phyloP scores from a whole-genome alignment of 192 early-diverging fungal genomes.

The Coemansia sp. region DNA sequence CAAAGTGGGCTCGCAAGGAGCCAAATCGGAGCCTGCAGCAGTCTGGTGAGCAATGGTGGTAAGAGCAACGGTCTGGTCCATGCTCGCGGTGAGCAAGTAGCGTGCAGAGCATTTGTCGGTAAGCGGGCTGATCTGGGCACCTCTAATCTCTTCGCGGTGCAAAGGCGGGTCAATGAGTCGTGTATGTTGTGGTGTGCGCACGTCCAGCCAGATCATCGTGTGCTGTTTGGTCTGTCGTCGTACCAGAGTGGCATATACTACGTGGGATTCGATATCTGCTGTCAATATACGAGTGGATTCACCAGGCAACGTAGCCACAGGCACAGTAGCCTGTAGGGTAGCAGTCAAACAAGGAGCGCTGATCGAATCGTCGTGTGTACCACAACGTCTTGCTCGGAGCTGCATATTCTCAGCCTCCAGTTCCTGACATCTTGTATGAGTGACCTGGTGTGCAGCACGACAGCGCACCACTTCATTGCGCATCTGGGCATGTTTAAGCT shows the following conservation, averaged over 20 bases:
- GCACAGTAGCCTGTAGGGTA: conserved; percentile 12
- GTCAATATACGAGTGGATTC: conserved; percentile 19
- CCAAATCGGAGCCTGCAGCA: not conserved
- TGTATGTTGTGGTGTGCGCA: too few species aligned
- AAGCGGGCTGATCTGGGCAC: conserved; percentile 30
- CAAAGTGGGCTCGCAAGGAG: conserved; percentile 6
- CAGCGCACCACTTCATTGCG: conserved; percentile 12
- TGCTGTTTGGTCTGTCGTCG: not conserved
- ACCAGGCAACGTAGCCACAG: not conserved
- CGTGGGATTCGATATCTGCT: conserved; percentile 13
- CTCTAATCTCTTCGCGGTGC: conserved; percentile 30
- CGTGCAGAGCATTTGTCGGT: conserved; percentile 2
- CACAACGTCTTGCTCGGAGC: too few species aligned
- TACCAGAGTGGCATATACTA: conserved; percentile 18
- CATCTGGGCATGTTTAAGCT: conserved; percentile 11
- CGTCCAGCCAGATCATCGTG: not conserved
- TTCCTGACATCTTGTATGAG: conserved; percentile 1
- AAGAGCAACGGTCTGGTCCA: conserved; percentile 28
- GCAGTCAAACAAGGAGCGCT: not conserved
- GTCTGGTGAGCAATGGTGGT: conserved; percentile 8
- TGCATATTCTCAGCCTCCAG: conserved; percentile 14
- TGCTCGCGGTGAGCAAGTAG: conserved; percentile 42
- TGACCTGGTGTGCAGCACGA: conserved; percentile 9
- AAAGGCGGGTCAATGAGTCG: conserved; percentile 14
- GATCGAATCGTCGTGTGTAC: not conserved